These are phyloP conservation scores for Pyrenochaeta sp. DNA, from an alignment of 2,329 filamentous ascomycete species.

Conservation along the genomic window DNA sequence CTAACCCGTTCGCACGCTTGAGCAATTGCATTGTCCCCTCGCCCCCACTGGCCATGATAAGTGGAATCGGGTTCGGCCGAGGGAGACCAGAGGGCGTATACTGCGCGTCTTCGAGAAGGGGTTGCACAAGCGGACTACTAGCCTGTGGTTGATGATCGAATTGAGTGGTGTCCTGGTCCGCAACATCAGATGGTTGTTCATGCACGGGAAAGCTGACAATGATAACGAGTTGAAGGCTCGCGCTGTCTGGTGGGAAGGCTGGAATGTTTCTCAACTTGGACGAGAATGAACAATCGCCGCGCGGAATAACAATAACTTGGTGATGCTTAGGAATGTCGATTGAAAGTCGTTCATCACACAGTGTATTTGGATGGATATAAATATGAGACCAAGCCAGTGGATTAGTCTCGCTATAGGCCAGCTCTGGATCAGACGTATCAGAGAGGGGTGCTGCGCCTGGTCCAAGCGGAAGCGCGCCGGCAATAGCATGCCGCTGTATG, in stretches of 20 bases:
- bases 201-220: conserved; percentile 72
- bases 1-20: conserved; percentile 70
- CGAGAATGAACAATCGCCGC: conserved; percentile 85
- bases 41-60: conserved; percentile 82
- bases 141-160: background rate
- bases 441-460: conserved; percentile 75
- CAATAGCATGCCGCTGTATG: conserved; percentile 43
- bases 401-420: conserved; percentile 32
- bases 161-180: background rate
- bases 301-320: conserved; percentile 81
- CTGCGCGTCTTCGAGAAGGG: conserved; percentile 80
- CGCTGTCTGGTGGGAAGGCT: conserved; percentile 68
- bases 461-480: conserved; percentile 65
- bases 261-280: conserved; percentile 88
- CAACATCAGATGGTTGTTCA: conserved; percentile 23
- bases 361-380: conserved; percentile 72
- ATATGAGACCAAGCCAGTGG: conserved; percentile 74
- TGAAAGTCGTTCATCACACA: conserved; percentile 68
- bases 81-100: conserved; percentile 73
- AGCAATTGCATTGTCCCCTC: conserved; percentile 72
- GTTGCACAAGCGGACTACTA: conserved; percentile 60
- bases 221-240: conserved; percentile 80
- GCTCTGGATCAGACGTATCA: conserved; percentile 58
- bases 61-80: conserved; percentile 75
- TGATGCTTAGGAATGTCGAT: conserved; percentile 62